Evolutionary conservation across 2,329 filamentous ascomycete species (phyloP), one percentile per base, ranked within the genome.

Genomic region (Hymenoscyphus infarciens): DNA sequence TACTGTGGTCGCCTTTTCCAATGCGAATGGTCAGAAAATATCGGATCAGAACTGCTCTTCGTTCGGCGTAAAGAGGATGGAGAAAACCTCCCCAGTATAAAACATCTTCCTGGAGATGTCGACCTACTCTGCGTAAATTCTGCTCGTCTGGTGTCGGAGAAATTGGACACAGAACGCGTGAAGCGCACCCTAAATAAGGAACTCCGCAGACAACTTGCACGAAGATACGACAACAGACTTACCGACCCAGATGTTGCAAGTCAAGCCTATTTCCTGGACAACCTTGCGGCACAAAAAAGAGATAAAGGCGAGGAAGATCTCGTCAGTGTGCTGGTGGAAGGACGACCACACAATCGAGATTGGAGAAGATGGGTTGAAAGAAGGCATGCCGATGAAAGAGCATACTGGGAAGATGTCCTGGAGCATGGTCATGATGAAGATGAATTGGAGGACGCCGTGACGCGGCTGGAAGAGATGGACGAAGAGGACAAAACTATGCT

Each of bases 41-140:
- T 96, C 53, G 94, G 94, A 39, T 96, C 92, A 0, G 91, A 96
- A 68, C 79, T 93, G 67, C 83, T 96, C 52, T 88, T 97, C 70
- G 82, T 81, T 1, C 76, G 76, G 16, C 82, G 80, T 65, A 52
- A 22, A 3, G 76, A 81, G 65, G 68, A 71, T 45, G 65, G 75
- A 52, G 69, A 74, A 11, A 73, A 74, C 8, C 74, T 82, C 2
- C 81, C 82, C 3, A 74, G 75, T 8, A 73, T 83, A 45, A 82
- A 81, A n/a, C 77, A 79, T 27, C 80, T 84, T 29, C 78, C 77
- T 35, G 80, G 83, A 25, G 82, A 84, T 27, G 86, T 91, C 42
- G 89, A 93, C 72, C 79, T 96, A 4, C 78, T 96, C 3, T 88
- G 84, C n/a, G 84, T 87, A 39, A 88, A 87, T 65, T 84, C 85